Evolutionary conservation across 306 rosid genomes (phyloP).

Genomic region (Rosa chinensis): DNA sequence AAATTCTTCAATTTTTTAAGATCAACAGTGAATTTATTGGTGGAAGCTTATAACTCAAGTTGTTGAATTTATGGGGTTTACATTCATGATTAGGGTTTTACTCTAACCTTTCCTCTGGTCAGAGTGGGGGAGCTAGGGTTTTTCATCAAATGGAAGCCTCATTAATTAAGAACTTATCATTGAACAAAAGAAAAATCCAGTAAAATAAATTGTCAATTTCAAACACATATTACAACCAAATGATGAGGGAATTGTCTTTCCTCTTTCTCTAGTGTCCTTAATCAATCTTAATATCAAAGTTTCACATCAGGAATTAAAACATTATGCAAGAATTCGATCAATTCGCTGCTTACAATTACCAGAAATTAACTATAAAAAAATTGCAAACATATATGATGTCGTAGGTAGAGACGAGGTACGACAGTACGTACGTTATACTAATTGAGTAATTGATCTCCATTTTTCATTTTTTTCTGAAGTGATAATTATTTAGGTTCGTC

Average conservation of each 20-base stretch:
- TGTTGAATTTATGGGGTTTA: background rate
- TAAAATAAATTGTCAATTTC: background rate
- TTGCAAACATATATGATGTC: background rate
- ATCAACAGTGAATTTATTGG: background rate
- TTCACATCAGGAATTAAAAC: slow-evolving; percentile 8
- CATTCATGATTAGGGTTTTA: background rate
- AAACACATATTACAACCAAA: background rate
- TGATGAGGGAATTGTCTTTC: background rate
- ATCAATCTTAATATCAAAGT: slow-evolving; percentile 14
- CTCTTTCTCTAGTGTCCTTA: background rate
- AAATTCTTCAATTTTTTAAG: background rate
- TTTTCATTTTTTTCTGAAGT: background rate
- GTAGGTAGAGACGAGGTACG: background rate
- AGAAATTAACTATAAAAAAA: background rate
- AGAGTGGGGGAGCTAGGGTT: background rate
- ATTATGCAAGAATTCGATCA: background rate
- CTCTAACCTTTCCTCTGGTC: background rate
- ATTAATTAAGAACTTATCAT: background rate
- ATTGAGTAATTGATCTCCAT: background rate
- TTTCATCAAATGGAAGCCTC: background rate
- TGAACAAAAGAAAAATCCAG: background rate
- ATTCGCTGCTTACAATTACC: slow-evolving; percentile 5
- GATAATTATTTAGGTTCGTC: slow-evolving; percentile 18
- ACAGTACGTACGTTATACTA: background rate
- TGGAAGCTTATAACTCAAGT: background rate